Conservation (phyloP, 306 rosid genomes). For the Cicer cuneatum region DNA sequence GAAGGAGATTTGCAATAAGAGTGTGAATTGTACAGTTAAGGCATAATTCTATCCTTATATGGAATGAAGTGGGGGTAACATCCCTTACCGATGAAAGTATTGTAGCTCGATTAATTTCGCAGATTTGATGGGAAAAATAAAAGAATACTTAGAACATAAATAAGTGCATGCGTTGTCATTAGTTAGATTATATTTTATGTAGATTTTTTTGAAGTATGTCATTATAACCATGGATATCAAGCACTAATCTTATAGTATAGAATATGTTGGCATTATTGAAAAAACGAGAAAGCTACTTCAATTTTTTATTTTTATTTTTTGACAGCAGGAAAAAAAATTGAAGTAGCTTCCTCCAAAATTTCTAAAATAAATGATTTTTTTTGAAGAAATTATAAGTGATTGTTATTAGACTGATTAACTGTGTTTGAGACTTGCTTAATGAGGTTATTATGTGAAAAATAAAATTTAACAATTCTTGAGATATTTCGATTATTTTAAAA, state of each 20-base stretch:
- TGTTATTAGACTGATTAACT: neutral
- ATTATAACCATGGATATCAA: neutral
- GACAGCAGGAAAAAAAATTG: too few relatives aligned
- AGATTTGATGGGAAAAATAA: neutral
- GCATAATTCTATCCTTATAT: neutral
- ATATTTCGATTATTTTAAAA: neutral
- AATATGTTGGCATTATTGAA: neutral
- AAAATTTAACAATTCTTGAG: neutral
- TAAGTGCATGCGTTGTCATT: neutral
- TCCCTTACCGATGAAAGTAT: neutral
- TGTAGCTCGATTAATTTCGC: constrained; percentile 3
- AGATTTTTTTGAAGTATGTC: constrained; percentile 5
- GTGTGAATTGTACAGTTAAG: neutral
- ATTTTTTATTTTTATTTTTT: too few relatives aligned
- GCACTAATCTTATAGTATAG: neutral
- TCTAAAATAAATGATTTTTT: too few relatives aligned
- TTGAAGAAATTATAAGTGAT: too few relatives aligned
- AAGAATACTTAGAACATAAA: neutral
- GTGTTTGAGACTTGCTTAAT: neutral
- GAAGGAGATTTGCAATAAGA: neutral
- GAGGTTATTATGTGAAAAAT: neutral
- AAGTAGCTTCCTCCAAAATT: too few relatives aligned
- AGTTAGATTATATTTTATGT: neutral
- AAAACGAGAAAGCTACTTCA: neutral
- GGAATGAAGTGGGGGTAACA: neutral